Evolutionary conservation across 2,329 filamentous ascomycete species (phyloP), one percentile per base, ranked within the genome.

Genomic region (Phialophora tarda): DNA sequence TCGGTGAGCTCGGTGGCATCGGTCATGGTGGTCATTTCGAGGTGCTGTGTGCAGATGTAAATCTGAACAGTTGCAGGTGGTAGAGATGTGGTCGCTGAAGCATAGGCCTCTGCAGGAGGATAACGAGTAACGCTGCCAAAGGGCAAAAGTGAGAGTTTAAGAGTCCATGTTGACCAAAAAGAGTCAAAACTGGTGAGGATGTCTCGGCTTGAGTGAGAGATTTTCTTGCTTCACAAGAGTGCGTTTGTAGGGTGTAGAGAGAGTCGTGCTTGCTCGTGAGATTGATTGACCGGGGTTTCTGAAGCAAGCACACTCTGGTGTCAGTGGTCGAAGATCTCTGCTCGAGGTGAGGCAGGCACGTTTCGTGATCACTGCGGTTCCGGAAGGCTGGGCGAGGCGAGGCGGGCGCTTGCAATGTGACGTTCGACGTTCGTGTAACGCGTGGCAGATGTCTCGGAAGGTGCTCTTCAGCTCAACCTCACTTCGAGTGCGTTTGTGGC

Each of bases 1-100:
- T 70, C 65, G 28, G 65, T 65, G 63, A 70, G 69, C 53, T 69
- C 66, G 34, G 69, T 69, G 53, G 21, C 64, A 47, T 69, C 64
- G 51, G 63, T 30, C 55, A 65, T 67, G 54, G 62, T 48, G 12
- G 55, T 55, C n/a, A 56, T 41, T 17, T 14, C 28, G 61, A 48
- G 10, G 50, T 32, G 30, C 17, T 30, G 28, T 24, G 14, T 63
- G 55, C 59, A 58, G 44, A 66, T 59, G 10, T n/a, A 34, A 54
- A 59, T 0, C 17, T 62, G 44, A 54, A 56, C 53, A 34, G 48
- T 47, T 56, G 23, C 30, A 21, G 34, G 23, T 8, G 23, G 48
- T 59, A 59, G 64, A 30, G 38, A 63, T 56, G 51, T 24, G 38
- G 61, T 24, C 60, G 24, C 34, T 24, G 64, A 47, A 54, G 59